Evolutionary conservation across 805 yeast species (phyloP), one percentile per base, ranked within the genome.

Genomic region (Blastobotrys attinorum): DNA sequence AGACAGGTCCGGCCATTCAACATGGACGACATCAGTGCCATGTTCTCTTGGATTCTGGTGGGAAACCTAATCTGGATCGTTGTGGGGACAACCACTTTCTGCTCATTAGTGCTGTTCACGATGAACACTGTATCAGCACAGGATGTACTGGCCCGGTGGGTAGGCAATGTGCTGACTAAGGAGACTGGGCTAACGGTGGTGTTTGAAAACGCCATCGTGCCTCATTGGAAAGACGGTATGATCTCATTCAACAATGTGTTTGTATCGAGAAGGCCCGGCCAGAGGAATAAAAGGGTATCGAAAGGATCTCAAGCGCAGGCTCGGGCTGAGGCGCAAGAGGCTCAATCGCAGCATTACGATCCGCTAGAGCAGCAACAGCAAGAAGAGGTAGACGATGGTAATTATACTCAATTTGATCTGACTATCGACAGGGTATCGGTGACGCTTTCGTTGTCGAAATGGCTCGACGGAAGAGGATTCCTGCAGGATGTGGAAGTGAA

Each of bases 371-470:
- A 40, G 3, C n/a, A n/a, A 7, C 32, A 22, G 15, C 10, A 4
- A 13, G 18, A 16, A 15, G 37, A 25, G 0, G 50, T 66, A 44
- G 96, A 66, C 29, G 95, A 88, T 59, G 97, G 97, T 1, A 92
- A 92, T 63, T 92, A 89, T 63, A 90, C 98, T 0, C 98, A 92
- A 60, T 92, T 82, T 60, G 98, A 92, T 61, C 61, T 92, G 32
- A 85, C 95, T 0, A 83, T 92, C 13, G 96, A 90, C 47, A 83
- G 83, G 52, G 81, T 89, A 10, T 80, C 81, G 42, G 75, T 92
- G 0, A 79, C 95, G 1, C 65, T 92, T 15, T 83, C 94, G 10
- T 77, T 92, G 52, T 70, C 76, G 42, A 86, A 87, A 56, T 92
- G 97, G 94, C 66, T 92, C 42, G 81, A 84, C 53, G 97, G 97